phyloP scores from a whole-genome alignment of 108 stramenopile genomes.

The Fragilaria crotonensis region DNA sequence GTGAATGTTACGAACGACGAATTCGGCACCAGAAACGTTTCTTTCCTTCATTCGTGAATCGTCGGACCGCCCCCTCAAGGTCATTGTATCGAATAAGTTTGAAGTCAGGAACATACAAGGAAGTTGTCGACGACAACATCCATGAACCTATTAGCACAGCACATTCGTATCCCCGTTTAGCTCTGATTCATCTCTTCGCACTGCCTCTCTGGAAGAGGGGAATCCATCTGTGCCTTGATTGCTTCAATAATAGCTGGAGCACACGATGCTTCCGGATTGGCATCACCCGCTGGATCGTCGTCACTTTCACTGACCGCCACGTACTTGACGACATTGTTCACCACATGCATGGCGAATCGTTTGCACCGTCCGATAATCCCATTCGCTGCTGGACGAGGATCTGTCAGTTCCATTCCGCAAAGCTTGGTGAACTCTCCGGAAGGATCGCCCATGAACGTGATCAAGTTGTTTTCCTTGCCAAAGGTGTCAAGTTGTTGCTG shows the following conservation, averaged over 20 bases:
- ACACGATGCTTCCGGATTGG: slow-evolving; percentile 30
- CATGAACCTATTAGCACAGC: too few species aligned
- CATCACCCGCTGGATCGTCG: slow-evolving; percentile 63
- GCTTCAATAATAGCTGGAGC: slow-evolving; percentile 41
- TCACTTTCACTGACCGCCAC: slow-evolving; percentile 46
- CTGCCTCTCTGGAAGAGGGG: too few species aligned
- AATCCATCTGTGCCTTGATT: too few species aligned
- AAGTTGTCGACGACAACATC: too few species aligned
- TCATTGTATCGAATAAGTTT: too few species aligned
- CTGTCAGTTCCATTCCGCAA: slow-evolving; percentile 56
- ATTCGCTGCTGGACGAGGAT: slow-evolving; percentile 35
- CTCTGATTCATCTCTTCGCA: too few species aligned
- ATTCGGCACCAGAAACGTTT: too few species aligned
- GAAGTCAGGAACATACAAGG: too few species aligned
- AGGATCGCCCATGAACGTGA: slow-evolving; percentile 60
- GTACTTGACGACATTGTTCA: slow-evolving; percentile 47
- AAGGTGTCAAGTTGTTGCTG: slow-evolving; percentile 26
- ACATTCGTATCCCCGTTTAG: too few species aligned
- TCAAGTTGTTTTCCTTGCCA: slow-evolving; percentile 17
- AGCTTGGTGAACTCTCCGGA: slow-evolving; percentile 43
- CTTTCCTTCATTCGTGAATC: too few species aligned
- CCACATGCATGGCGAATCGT: slow-evolving; percentile 57
- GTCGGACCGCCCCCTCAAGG: too few species aligned
- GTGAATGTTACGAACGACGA: too few species aligned
- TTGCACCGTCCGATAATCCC: slow-evolving; percentile 62